Percentiles rank a stretch among this genome's conserved stretches.
Conservation (phyloP, 1,284 basidiomycete genomes). For the Caloboletus inedulis region DNA sequence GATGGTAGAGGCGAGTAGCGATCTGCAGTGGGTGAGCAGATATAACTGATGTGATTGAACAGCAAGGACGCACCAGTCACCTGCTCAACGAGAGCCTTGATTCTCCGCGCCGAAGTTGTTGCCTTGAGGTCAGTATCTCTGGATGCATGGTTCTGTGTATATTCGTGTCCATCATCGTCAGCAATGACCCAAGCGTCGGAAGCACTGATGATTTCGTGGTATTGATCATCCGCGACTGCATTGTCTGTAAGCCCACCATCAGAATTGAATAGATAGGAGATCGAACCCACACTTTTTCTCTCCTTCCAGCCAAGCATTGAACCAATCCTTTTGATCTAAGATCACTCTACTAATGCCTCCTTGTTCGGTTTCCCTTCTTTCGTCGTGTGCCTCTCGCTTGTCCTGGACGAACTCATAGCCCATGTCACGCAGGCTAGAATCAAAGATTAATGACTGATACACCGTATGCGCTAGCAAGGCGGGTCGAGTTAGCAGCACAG, state of each 20-base stretch:
- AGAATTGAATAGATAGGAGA: background rate
- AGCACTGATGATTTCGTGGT: conserved; percentile 76
- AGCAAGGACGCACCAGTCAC: conserved; percentile 63
- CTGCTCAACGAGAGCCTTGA: conserved; percentile 84
- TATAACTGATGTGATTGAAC: background rate
- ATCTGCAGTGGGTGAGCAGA: conserved; percentile 44
- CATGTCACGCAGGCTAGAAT: conserved; percentile 74
- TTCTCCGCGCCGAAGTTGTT: conserved; percentile 76
- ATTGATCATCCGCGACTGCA: conserved; percentile 75
- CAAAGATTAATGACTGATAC: conserved; percentile 88
- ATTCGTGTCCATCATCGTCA: conserved; percentile 61
- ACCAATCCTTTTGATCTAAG: conserved; percentile 83
- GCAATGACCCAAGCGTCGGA: conserved; percentile 87
- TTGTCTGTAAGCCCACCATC: conserved; percentile 1
- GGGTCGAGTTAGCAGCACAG: conserved; percentile 72
- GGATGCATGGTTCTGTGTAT: conserved; percentile 33
- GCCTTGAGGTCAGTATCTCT: conserved; percentile 46
- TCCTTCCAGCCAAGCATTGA: conserved; percentile 84
- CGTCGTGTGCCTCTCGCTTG: conserved; percentile 43
- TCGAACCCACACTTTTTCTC: conserved; percentile 77
- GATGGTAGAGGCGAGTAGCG: conserved; percentile 87
- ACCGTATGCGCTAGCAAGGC: conserved; percentile 92
- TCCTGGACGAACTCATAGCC: conserved; percentile 55
- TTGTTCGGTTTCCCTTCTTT: conserved; percentile 45
- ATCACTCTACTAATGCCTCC: conserved; percentile 80